Evolutionary conservation across 768 basidiomycete genomes (phyloP), one percentile per base, ranked within the genome.

Genomic region (Mycena vulgaris): DNA sequence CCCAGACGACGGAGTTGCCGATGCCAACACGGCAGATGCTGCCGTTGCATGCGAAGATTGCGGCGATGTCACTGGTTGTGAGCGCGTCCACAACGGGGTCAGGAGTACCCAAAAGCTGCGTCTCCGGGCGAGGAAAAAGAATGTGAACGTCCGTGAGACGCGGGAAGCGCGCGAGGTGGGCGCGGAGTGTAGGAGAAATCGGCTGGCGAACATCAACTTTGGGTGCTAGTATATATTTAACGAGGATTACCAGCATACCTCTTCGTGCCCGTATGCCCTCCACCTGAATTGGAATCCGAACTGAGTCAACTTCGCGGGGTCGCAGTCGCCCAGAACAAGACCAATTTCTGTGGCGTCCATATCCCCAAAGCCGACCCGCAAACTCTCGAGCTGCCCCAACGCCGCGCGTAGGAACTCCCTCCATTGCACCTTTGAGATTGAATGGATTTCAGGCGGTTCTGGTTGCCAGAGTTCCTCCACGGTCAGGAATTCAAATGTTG

Each of bases 1-100:
- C 74, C 76, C 76, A 77, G 25, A 77, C 72, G 21, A 72, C 42
- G n/a, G n/a, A n/a, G n/a, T n/a, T n/a, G n/a, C n/a, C n/a, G n/a
- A n/a, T n/a, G n/a, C n/a, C n/a, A n/a, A 75, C 73, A 37, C 69
- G 71, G 33, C 57, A 65, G 28, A 77, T 42, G 42, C 33, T 66
- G 2, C 62, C 56, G 30, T 73, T 71, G 37, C 69, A 49, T 16
- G 16, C 48, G 62, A 77, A 77, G 16, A 77, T 69, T 5, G 67
- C 40, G 1, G 65, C 19, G 52, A 77, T 61, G 56, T 75, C 76
- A 21, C 30, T 35, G n/a, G 69, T 2, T 11, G 71, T 73, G 23
- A n/a, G n/a, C 9, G 61, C 49, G 65, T 74, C 71, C 35, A 63
- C 33, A 8, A 21, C n/a, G 4, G 63, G 68, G 27, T 69, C 52